Conservation (phyloP, 805 yeast genomes). For the Barnettozyma sucrosica region DNA sequence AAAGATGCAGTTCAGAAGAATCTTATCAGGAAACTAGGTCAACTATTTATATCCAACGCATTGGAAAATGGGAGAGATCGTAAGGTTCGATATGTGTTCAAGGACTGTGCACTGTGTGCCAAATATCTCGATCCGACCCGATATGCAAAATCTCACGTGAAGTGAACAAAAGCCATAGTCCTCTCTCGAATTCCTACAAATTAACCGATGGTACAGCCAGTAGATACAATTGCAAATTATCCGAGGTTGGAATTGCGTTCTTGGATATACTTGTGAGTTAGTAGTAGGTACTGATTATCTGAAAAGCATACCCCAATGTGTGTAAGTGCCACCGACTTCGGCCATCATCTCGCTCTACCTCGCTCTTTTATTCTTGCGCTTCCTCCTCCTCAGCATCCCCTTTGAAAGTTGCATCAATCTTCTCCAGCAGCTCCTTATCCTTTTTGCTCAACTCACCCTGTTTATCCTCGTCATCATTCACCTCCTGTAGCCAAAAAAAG, state of each 20-base stretch:
- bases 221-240: too few relatives aligned
- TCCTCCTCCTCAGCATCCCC: slow-evolving; percentile 37
- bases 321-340: neutral
- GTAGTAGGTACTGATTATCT: neutral
- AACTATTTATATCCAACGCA: neutral
- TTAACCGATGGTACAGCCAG: neutral
- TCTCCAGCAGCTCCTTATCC: slow-evolving; percentile 45
- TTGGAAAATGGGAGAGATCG: neutral
- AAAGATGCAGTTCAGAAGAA: neutral
- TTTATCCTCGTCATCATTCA: slow-evolving; percentile 57
- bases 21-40: neutral
- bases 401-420: slow-evolving; percentile 43
- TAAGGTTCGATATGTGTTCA: neutral
- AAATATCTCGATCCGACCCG: neutral
- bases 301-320: too few relatives aligned
- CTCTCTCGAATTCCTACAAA: neutral
- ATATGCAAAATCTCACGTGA: neutral
- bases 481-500: slow-evolving; percentile 70
- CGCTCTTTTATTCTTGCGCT: slow-evolving; percentile 27
- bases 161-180: neutral
- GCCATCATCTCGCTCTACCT: neutral
- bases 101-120: neutral
- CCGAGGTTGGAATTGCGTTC: neutral
- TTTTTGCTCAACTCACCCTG: slow-evolving; percentile 48
- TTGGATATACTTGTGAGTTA: neutral